Evolutionary conservation across 176 grass and related monocot genomes (phyloP), one percentile per base, ranked within the genome.

Genomic region (Carex cristatella): DNA sequence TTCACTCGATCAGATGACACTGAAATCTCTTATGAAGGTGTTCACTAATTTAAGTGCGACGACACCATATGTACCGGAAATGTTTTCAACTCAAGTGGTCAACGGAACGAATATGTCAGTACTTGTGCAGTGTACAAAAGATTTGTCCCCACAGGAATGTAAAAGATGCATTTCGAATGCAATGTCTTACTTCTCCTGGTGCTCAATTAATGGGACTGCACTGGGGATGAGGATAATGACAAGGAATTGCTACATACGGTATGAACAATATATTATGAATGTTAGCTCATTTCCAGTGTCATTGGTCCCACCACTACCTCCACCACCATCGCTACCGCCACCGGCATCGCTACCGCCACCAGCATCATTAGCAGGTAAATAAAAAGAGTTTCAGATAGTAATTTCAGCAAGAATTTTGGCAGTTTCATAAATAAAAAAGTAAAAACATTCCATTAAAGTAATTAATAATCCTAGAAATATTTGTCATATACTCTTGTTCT

Each of bases 81-180:
- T 54, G 80, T 57, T 58, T 38, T 65, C 86, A 32, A 55, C 27
- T 19, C n/a, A 31, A 4, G 38, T 5, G 7, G 58, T 65, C 12
- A 84, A 16, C 11, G n/a, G 8, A 2, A 79, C 69, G 0, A 46
- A 38, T 15, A 58, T 65, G 14, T 49, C 81, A 18, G 67, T 40
- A 58, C 7, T 84, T 64, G 19, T 79, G 69, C 80, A 88, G 81
- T 88, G 86, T 53, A 66, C 65, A 0, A 63, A 68, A 49, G 80
- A 88, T 63, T 49, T 88, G 4, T 35, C 33, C 7, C 44, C 65
- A 27, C 9, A 82, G 0, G 55, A 60, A 2, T 87, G 85, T 59
- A 16, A 40, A 16, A 15, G 48, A 2, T 87, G 85, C 62, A 62
- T 87, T 54, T 30, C 0, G 4, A 15, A 81, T 14, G 64, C 9